phyloP scores from a whole-genome alignment of 257 asterid species.

The Fraxinus pennsylvanica region DNA sequence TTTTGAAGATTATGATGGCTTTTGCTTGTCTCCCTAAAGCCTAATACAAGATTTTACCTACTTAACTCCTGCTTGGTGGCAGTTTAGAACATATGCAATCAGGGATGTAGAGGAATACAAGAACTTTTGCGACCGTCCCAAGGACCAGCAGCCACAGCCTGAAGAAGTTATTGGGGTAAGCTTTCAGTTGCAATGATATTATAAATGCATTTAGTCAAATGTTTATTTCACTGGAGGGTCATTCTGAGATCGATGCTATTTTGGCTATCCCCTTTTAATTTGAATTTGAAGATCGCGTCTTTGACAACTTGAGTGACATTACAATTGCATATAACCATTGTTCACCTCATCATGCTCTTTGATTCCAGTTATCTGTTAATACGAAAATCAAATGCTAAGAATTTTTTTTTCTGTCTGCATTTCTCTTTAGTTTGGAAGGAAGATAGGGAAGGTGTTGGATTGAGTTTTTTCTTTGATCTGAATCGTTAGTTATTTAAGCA shows the following conservation, averaged over 20 bases:
- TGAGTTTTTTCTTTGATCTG: constrained; percentile 17
- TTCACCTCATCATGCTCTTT: background rate
- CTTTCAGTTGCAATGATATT: background rate
- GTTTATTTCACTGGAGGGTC: constrained; percentile 9
- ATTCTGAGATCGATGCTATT: constrained; percentile 10
- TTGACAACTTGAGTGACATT: constrained; percentile 7
- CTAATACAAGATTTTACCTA: constrained; percentile 10
- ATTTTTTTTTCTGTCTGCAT: background rate
- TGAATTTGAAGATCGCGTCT: constrained; percentile 1
- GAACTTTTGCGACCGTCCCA: constrained; percentile 91
- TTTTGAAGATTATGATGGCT: background rate
- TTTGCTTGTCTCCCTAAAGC: constrained; percentile 4
- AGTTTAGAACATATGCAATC: constrained; percentile 86
- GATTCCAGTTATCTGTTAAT: background rate
- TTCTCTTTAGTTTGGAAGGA: background rate
- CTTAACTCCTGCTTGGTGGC: constrained; percentile 24
- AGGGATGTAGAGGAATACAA: constrained; percentile 97
- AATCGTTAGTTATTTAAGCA: background rate
- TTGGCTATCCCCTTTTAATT: background rate
- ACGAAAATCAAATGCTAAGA: background rate
- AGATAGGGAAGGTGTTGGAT: background rate
- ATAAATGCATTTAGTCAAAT: constrained; percentile 7
- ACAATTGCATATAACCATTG: constrained; percentile 11
- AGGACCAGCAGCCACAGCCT: constrained; percentile 91
- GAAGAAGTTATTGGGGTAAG: constrained; percentile 96